Evolutionary conservation across 2,329 filamentous ascomycete species (phyloP).

Genomic region (Magnaporthiopsis poae): DNA sequence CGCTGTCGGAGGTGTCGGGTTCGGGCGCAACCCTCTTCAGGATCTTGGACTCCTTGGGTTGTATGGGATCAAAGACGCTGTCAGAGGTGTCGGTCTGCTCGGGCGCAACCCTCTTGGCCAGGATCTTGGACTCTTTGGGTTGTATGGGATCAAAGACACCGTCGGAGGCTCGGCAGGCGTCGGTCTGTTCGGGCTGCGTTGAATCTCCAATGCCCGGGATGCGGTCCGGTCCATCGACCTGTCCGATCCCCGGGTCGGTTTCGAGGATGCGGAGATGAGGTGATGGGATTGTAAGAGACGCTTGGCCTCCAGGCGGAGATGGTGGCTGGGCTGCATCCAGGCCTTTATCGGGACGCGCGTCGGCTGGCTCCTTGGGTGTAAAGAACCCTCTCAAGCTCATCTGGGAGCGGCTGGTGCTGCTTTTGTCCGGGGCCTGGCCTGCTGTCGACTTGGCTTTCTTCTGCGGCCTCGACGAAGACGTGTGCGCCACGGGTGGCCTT

Average conservation of each 20-base stretch:
- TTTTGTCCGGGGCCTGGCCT: constrained; percentile 10
- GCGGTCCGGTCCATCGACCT: background rate
- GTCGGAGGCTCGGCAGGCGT: background rate
- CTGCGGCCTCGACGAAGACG: constrained; percentile 16
- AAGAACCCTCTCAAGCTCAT: constrained; percentile 6
- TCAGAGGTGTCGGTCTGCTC: too few relatives aligned
- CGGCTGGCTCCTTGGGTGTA: background rate
- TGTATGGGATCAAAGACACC: constrained; percentile 57
- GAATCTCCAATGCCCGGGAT: background rate
- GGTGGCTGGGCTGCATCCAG: background rate
- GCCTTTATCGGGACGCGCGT: too few relatives aligned
- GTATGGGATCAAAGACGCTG: constrained; percentile 56
- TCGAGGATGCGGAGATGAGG: background rate
- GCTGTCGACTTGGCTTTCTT: constrained; percentile 39
- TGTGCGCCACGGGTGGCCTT: background rate
- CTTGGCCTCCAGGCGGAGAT: too few relatives aligned
- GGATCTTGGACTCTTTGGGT: constrained; percentile 68
- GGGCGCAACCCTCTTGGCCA: constrained; percentile 63
- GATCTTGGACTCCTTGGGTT: constrained; percentile 67
- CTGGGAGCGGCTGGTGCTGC: background rate
- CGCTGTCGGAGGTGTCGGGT: constrained; percentile 23
- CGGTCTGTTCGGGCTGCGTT: constrained; percentile 7
- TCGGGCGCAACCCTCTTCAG: constrained; percentile 64
- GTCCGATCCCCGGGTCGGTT: background rate
- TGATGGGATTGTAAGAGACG: background rate